A percentile compares a stretch with the other conserved stretches of the same genome.
phyloP scores from a whole-genome alignment of 2,329 filamentous ascomycete genomes.

The Blastomyces gilchristii region DNA sequence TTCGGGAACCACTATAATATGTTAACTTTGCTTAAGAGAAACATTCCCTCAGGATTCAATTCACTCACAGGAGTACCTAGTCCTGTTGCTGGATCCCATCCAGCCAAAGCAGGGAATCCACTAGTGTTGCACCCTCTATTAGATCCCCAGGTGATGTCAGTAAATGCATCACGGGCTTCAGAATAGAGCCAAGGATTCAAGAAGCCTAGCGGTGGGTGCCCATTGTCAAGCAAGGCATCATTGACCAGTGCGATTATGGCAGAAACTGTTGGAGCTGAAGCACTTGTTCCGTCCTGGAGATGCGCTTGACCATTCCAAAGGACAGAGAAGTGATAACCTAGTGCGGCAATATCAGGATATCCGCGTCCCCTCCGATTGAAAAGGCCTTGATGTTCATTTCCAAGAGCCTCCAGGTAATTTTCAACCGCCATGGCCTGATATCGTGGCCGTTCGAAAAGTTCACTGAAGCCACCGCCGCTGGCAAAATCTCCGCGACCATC shows the following conservation, averaged over 20 bases:
- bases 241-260: conserved; percentile 56
- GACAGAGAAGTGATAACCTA: conserved; percentile 37
- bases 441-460: conserved; percentile 37
- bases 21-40: background rate
- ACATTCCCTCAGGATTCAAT: background rate
- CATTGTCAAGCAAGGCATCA: conserved; percentile 47
- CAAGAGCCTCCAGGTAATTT: conserved; percentile 34
- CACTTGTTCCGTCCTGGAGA: conserved; percentile 33
- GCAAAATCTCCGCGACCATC: conserved; percentile 41
- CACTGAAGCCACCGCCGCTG: conserved; percentile 42
- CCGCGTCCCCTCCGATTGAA: conserved; percentile 47
- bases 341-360: conserved; percentile 52
- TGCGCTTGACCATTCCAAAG: conserved; percentile 28
- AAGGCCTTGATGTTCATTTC: conserved; percentile 35
- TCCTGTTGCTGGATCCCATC: conserved; percentile 44
- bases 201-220: conserved; percentile 46
- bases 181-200: conserved; percentile 54
- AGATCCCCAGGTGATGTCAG: conserved; percentile 39
- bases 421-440: conserved; percentile 40
- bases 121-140: conserved; percentile 38
- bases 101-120: conserved; percentile 41
- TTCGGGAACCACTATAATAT: conserved; percentile 1
- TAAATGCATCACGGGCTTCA: conserved; percentile 35
- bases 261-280: conserved; percentile 52
- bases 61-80: conserved; percentile 23